These are phyloP conservation scores for Blastocystis sp. DNA, from an alignment of 352 stramenopile genomes.

Conservation along the genomic window DNA sequence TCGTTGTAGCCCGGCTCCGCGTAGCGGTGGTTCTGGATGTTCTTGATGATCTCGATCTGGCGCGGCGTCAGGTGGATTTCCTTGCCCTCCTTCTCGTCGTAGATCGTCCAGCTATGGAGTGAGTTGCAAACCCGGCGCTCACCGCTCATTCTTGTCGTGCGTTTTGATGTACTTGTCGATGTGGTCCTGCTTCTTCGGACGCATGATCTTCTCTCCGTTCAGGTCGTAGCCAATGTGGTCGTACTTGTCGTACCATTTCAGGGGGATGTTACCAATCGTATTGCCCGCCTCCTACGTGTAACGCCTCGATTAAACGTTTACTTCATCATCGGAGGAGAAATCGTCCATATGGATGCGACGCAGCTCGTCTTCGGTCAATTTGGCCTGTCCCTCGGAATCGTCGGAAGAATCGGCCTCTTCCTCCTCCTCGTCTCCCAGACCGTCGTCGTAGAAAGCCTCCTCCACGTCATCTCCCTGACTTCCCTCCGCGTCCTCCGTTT, in stretches of 20 bases:
- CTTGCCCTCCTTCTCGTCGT: conserved; percentile 96
- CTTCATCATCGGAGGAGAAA: conserved; percentile 92
- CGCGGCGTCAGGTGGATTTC: conserved; percentile 91
- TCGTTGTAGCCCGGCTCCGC: conserved; percentile 86
- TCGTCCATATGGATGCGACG: conserved; percentile 92
- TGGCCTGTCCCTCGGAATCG: conserved; percentile 79
- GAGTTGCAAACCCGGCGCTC: neutral
- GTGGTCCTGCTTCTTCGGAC: conserved; percentile 81
- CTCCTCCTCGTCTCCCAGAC: conserved; percentile 74
- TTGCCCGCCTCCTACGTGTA: conserved; percentile 85
- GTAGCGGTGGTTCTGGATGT: conserved; percentile 88
- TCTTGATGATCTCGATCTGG: conserved; percentile 94
- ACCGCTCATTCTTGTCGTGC: conserved; percentile 71
- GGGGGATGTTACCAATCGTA: conserved; percentile 93
- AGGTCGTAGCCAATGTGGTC: conserved; percentile 98
- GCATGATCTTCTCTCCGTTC: conserved; percentile 90
- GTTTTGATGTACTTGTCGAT: conserved; percentile 78
- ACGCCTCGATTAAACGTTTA: conserved; percentile 72
- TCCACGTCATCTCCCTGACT: conserved; percentile 74
- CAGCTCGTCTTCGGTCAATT: conserved; percentile 72
- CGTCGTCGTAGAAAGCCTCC: conserved; percentile 74
- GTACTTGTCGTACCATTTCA: conserved; percentile 99
- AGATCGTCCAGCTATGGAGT: conserved; percentile 87
- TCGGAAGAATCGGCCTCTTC: conserved; percentile 77
- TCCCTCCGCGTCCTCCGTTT: conserved; percentile 69